A percentile compares a stretch with the other conserved stretches of the same genome.
Evolutionary conservation across 805 yeast species (phyloP).

Genomic region (Wickerhamomyces queroliae): DNA sequence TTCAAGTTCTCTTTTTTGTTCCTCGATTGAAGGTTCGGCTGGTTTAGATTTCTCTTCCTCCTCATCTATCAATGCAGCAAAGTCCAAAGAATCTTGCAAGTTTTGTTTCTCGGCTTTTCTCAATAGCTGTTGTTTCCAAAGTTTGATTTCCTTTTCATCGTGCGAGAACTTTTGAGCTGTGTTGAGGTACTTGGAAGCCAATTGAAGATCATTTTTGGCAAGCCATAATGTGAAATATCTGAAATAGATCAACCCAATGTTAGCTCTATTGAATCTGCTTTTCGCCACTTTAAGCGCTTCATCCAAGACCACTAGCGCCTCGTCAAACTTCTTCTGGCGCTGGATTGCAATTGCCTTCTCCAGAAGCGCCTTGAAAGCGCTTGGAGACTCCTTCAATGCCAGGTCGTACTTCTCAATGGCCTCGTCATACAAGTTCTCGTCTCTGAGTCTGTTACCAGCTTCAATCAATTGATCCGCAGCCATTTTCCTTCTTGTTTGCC

Average conservation of each 20-base stretch:
- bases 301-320: slow-evolving; percentile 36
- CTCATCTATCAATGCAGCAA: slow-evolving; percentile 2
- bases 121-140: slow-evolving; percentile 17
- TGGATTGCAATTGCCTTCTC: slow-evolving; percentile 40
- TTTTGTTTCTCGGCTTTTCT: slow-evolving; percentile 13
- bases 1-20: slow-evolving; percentile 16
- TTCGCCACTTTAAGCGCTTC: slow-evolving; percentile 39
- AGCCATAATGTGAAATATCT: slow-evolving; percentile 36
- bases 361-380: slow-evolving; percentile 38
- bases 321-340: slow-evolving; percentile 34
- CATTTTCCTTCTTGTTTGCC: slow-evolving; percentile 19
- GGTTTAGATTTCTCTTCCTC: slow-evolving; percentile 8
- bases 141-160: slow-evolving; percentile 16
- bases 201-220: slow-evolving; percentile 30
- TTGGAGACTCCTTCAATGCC: slow-evolving; percentile 36
- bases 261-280: slow-evolving; percentile 33
- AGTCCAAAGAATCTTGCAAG: slow-evolving; percentile 3
- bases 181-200: slow-evolving; percentile 34
- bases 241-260: slow-evolving; percentile 40
- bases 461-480: slow-evolving; percentile 27
- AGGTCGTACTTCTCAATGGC: slow-evolving; percentile 33
- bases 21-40: slow-evolving; percentile 4
- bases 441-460: slow-evolving; percentile 34
- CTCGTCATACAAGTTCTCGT: slow-evolving; percentile 31
- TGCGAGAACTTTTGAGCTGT: slow-evolving; percentile 34